A percentile compares a stretch with the other conserved stretches of the same genome.
phyloP scores from a whole-genome alignment of 768 basidiomycete species.

The Kwoniella bestiolae region DNA sequence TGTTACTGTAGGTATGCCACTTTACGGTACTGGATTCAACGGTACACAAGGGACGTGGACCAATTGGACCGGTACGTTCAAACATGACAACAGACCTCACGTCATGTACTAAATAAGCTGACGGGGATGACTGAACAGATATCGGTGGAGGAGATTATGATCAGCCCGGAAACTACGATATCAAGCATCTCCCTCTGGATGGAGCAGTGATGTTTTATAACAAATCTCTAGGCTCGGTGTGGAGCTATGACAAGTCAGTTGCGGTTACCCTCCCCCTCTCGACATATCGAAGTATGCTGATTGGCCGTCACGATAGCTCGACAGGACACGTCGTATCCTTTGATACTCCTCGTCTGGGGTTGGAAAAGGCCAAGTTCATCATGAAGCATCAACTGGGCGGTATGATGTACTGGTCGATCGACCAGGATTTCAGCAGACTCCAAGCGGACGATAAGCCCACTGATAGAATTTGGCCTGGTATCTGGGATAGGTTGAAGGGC shows the following conservation, averaged over 20 bases:
- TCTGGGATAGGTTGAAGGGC: conserved; percentile 8
- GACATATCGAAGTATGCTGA: neutral
- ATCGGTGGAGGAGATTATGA: conserved; percentile 11
- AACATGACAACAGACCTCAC: neutral
- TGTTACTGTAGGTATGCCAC: conserved; percentile 24
- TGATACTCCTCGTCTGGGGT: conserved; percentile 13
- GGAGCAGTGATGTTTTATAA: conserved; percentile 17
- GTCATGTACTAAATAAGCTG: neutral
- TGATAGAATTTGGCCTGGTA: conserved; percentile 1
- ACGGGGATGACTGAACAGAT: neutral
- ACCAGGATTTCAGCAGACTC: conserved; percentile 12
- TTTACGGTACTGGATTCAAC: conserved; percentile 20
- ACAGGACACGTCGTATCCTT: conserved; percentile 20
- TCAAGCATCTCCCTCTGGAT: conserved; percentile 13
- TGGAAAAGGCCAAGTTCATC: conserved; percentile 18
- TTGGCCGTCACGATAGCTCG: neutral
- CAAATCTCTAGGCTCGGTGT: conserved; percentile 14
- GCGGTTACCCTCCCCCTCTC: neutral
- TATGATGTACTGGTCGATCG: conserved; percentile 29
- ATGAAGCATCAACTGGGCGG: conserved; percentile 23
- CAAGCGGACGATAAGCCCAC: conserved; percentile 2
- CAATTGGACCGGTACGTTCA: conserved; percentile 15
- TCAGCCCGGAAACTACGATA: conserved; percentile 15
- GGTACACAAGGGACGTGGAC: conserved; percentile 23
- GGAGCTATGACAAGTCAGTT: conserved; percentile 15